Evolutionary conservation across 2,329 filamentous ascomycete genomes (phyloP), one percentile per base, ranked within the genome.

Genomic region (Aspergillus luchuensis): DNA sequence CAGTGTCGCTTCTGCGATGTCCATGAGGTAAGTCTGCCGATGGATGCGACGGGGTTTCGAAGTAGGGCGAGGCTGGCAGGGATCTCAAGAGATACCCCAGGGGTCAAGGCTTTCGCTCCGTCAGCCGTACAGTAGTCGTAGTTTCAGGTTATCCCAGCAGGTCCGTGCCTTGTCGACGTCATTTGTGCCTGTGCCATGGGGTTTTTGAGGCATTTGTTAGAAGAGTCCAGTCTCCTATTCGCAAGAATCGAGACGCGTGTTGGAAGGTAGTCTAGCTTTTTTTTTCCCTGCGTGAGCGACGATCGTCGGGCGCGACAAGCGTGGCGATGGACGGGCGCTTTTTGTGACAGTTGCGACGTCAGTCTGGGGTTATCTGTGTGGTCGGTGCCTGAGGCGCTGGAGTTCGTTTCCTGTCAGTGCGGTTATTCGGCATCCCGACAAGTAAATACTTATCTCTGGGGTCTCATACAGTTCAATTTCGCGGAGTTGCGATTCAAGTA

Each of bases 11-110:
- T 45, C 45, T 36, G 25, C 4, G 15, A 50, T 11, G 7, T 17
- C 25, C 25, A 36, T 50, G 47, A 28, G 47, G 47, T 50, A 50
- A 50, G 47, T 50, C 25, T 50, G 23, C 47, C 47, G 47, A 50
- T 33, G 47, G 47, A 36, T 36, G 11, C 33, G 11, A 36, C 33
- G 33, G 33, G 11, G 11, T 15, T 50, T 50, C 47, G 25, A 50
- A 50, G 47, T n/a, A 8, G 11, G 45, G 45, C 45, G 25, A 30
- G 21, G 25, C 45, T 49, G 21, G 23, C 45, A 49, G 45, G 45
- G 23, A 10, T 49, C 15, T 23, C 21, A 15, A 21, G 8, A 30
- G 11, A 30, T 50, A 50, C 47, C 47, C 47, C 47, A 50, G 47
- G 25, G 4, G 23, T 49, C 25, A 28, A 15, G 45, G 25, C 33